Conservation (phyloP, 2,329 filamentous ascomycete species). For the Diaporthe caulivora region DNA sequence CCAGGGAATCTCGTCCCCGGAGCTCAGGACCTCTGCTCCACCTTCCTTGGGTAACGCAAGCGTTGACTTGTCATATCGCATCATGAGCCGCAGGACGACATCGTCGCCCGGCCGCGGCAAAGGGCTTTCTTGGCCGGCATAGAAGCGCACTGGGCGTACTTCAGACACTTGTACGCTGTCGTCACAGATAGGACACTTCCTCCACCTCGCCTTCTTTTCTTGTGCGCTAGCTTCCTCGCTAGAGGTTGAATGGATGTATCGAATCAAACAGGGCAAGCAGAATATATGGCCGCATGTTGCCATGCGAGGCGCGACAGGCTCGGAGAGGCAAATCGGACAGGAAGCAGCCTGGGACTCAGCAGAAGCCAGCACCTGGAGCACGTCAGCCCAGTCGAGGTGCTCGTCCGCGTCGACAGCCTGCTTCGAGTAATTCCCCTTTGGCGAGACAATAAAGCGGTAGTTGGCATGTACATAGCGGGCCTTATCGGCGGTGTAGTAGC, state of each 20-base stretch:
- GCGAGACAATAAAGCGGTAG: constrained; percentile 95
- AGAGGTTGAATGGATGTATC: constrained; percentile 91
- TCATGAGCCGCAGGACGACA: constrained; percentile 88
- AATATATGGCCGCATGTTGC: constrained; percentile 98
- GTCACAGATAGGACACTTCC: constrained; percentile 97
- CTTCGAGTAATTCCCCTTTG: constrained; percentile 80
- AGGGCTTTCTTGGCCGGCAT: constrained; percentile 86
- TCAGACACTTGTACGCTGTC: constrained; percentile 95
- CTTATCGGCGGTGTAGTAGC: constrained; percentile 92
- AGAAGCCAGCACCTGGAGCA: constrained; percentile 92
- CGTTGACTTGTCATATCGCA: constrained; percentile 83
- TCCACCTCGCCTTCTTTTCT: constrained; percentile 75
- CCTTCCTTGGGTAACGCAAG: constrained; percentile 89
- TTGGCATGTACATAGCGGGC: constrained; percentile 93
- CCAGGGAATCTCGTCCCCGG: constrained; percentile 88
- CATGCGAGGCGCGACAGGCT: constrained; percentile 95
- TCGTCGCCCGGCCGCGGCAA: constrained; percentile 87
- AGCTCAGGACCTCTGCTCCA: constrained; percentile 74
- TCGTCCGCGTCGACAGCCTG: constrained; percentile 90
- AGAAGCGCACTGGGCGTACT: constrained; percentile 89
- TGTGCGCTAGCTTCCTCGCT: constrained; percentile 70
- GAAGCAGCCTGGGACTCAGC: constrained; percentile 88
- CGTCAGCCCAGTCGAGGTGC: constrained; percentile 89
- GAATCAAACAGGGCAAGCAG: constrained; percentile 90
- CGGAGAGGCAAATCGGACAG: constrained; percentile 94